Evolutionary conservation across 805 yeast genomes (phyloP), one percentile per base, ranked within the genome.

Genomic region (Candida lessepsii): DNA sequence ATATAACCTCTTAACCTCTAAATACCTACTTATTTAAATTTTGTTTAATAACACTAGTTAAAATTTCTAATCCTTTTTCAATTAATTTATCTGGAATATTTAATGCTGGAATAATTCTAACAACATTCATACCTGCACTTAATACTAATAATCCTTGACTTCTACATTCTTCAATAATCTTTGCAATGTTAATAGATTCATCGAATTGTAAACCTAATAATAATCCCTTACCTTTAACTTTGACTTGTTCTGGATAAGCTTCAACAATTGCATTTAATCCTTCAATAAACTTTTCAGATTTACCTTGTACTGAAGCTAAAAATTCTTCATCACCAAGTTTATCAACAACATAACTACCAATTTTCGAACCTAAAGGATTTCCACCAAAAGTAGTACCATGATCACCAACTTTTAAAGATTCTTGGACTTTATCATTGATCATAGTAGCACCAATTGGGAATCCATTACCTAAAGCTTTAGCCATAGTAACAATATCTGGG

Each of bases 301-400:
- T 83, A 29, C 62, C 58, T 14, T 67, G 65, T 15, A 93, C 96
- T 9, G 70, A 61, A 6, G 63, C 56, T 52, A 87, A 71, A 49
- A 93, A 83, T 14, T 68, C 73, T 3, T 70, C 62, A 35, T 82
- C 65, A 10, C 88, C 73, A 31, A 93, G 73, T 51, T 78, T 75
- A 39, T 75, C 80, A 17, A 93, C 64, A 10, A 93, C 96, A 55
- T 84, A 81, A 30, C 73, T 67, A 4, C 89, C 96, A 36, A 93
- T 77, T 47, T 90, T 78, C 25, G 91, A 74, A 4, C 89, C 98
- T 47, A 93, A 69, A 40, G 98, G 98, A 61, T 93, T 93, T 41
- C 99, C 99, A 48, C 99, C 98, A 58, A 84, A 91, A 0, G 99
- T 91, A 2, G 98, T 91, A 41, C 99, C 99, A 59, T 91, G 99